These are phyloP conservation scores for Didymella glomerata DNA, from an alignment of 2,329 filamentous ascomycete species.

Conservation along the genomic window DNA sequence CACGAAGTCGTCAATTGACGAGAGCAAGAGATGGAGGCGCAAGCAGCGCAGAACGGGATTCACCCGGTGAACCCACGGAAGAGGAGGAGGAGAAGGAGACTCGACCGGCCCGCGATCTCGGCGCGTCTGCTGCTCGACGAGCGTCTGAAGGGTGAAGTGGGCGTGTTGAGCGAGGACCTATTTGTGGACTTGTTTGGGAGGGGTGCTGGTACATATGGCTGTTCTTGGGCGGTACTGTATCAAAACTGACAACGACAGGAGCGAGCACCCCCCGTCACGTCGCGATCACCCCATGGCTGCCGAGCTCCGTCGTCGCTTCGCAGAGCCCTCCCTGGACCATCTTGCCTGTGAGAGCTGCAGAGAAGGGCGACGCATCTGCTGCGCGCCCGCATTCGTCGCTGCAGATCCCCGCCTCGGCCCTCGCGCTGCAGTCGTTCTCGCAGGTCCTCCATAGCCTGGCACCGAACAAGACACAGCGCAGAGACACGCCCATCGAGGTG, in stretches of 20 bases:
- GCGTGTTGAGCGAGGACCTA: slow-evolving; percentile 85
- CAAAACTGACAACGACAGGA: slow-evolving; percentile 9
- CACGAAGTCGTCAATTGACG: slow-evolving; percentile 9
- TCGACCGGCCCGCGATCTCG: slow-evolving; percentile 76
- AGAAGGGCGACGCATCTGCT: slow-evolving; percentile 45
- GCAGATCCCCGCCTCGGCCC: slow-evolving; percentile 76
- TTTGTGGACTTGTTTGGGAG: slow-evolving; percentile 76
- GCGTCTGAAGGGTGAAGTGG: slow-evolving; percentile 83
- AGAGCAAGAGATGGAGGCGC: slow-evolving; percentile 40
- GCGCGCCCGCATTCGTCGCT: slow-evolving; percentile 75
- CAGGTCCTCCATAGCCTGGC: slow-evolving; percentile 75
- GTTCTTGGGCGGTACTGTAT: neutral
- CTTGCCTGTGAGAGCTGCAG: slow-evolving; percentile 70
- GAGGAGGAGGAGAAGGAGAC: slow-evolving; percentile 62
- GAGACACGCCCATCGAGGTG: slow-evolving; percentile 82
- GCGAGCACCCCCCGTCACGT: slow-evolving; percentile 61
- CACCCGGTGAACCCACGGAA: slow-evolving; percentile 53
- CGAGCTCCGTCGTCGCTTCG: slow-evolving; percentile 58
- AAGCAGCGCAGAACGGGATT: slow-evolving; percentile 33
- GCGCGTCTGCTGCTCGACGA: slow-evolving; percentile 86
- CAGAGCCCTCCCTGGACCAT: slow-evolving; percentile 82
- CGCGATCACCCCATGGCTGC: slow-evolving; percentile 77
- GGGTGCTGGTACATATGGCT: slow-evolving; percentile 29
- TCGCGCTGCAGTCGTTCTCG: slow-evolving; percentile 80
- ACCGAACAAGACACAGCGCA: slow-evolving; percentile 77